Evolutionary conservation across 1,284 basidiomycete species (phyloP), one percentile per base, ranked within the genome.

Genomic region (Coniferiporia sulphurascens): DNA sequence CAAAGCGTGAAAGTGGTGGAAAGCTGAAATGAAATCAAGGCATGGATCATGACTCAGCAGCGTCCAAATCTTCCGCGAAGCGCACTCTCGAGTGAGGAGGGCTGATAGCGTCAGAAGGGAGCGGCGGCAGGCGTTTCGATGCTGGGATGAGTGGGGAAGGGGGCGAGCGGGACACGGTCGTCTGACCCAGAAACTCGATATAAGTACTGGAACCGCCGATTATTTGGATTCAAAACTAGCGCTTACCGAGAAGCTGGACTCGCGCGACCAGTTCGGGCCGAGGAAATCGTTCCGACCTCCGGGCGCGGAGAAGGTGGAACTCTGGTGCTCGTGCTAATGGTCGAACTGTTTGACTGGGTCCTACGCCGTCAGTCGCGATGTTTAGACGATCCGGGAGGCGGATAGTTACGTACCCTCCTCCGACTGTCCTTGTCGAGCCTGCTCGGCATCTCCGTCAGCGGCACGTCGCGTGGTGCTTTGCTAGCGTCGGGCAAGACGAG

Each of bases 381-480:
- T 8, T 15, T 8, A 15, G 7, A 41, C 38, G 38, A 4, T 12
- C 38, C 3, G 3, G 15, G 15, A 41, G 15, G 38, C 15, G 15
- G 38, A 22, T 35, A 17, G n/a, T 46, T 48, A 41, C 38, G 15
- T 32, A 53, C 57, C 51, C 49, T 49, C 22, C 52, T 48, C 17
- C 57, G 52, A 21, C 22, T 41, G 32, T 50, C 58, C 35, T 52
- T 41, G 12, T 50, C 34, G 19, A 54, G 35, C 22, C 58, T 49
- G 32, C 21, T 55, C 41, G 59, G 59, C 54, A 60, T 52, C 19
- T 60, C 59, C 41, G 59, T 60, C 48, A 60, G 45, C 13, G 53
- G 59, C 1, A 60, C 59, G 27, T 60, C 59, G 34, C 43, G 48
- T 6, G 59, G 38, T 7, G 48, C 54, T 6, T 17, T 52, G 46